Conservation (phyloP, 768 basidiomycete genomes). For the Mycena belliarum region DNA sequence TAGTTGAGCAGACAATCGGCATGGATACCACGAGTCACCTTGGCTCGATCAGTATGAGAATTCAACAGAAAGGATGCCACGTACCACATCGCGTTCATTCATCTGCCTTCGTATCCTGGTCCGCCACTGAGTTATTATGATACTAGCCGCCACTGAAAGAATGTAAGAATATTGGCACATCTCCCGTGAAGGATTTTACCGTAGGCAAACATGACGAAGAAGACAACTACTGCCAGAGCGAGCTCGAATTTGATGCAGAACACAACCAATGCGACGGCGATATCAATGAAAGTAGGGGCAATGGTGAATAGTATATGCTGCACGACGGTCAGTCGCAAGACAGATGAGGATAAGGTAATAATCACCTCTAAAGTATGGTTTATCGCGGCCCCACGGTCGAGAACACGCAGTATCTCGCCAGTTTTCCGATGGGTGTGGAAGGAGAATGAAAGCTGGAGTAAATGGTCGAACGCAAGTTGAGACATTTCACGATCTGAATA, state of each 20-base stretch:
- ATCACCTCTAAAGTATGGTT: conserved; percentile 75
- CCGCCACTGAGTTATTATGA: conserved; percentile 69
- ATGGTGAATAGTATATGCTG: conserved; percentile 84
- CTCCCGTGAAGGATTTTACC: too few relatives aligned
- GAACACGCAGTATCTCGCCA: conserved; percentile 80
- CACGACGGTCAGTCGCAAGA: conserved; percentile 9
- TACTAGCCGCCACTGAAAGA: conserved; percentile 45
- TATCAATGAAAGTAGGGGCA: conserved; percentile 81
- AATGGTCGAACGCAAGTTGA: conserved; percentile 80
- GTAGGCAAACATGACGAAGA: conserved; percentile 74
- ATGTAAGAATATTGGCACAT: too few relatives aligned
- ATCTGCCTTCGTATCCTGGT: conserved; percentile 74
- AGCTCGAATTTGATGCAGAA: conserved; percentile 66
- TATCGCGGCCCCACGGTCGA: conserved; percentile 84
- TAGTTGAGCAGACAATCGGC: conserved; percentile 81
- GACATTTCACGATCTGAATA: conserved; percentile 90
- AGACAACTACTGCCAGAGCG: conserved; percentile 65
- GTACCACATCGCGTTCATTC: conserved; percentile 79
- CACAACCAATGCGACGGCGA: conserved; percentile 66
- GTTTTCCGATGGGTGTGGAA: conserved; percentile 85
- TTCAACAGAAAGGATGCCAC: conserved; percentile 25
- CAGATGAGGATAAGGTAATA: neutral
- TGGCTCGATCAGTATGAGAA: neutral
- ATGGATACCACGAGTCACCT: conserved; percentile 81
- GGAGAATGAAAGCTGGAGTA: conserved; percentile 82